These are phyloP conservation scores for Secale cereale DNA, from an alignment of 176 grass and related monocot genomes.

Conservation along the genomic window DNA sequence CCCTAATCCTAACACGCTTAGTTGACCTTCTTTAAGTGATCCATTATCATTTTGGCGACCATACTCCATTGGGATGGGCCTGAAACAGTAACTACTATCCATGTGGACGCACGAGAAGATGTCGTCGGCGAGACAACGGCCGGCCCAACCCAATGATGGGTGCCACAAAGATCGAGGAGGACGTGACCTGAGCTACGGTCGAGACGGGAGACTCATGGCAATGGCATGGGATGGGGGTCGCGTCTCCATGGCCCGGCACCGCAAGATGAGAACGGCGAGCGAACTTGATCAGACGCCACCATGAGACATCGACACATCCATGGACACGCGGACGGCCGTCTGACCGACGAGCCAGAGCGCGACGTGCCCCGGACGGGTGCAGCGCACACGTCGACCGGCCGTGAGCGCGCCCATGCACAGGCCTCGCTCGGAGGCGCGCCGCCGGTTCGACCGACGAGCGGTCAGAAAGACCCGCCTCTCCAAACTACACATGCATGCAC, in stretches of 20 bases:
- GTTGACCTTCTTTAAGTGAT: background rate
- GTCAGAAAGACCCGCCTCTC: too few species aligned
- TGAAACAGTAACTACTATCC: background rate
- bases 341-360: background rate
- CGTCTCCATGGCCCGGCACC: background rate
- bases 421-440: too few species aligned
- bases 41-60: background rate
- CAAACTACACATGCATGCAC: too few species aligned
- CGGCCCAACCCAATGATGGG: background rate
- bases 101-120: background rate
- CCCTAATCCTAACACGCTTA: background rate
- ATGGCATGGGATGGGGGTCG: too few species aligned
- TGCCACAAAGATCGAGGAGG: background rate
- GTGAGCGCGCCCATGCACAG: background rate
- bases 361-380: background rate
- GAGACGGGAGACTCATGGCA: background rate
- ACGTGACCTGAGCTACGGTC: too few species aligned
- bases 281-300: background rate
- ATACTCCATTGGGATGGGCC: constrained; percentile 6
- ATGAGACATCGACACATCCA: background rate
- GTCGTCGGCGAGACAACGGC: background rate
- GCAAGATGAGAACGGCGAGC: background rate
- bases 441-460: too few species aligned
- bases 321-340: background rate
- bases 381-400: background rate